phyloP scores from a whole-genome alignment of 768 basidiomycete species.

The Mycena vitilis region DNA sequence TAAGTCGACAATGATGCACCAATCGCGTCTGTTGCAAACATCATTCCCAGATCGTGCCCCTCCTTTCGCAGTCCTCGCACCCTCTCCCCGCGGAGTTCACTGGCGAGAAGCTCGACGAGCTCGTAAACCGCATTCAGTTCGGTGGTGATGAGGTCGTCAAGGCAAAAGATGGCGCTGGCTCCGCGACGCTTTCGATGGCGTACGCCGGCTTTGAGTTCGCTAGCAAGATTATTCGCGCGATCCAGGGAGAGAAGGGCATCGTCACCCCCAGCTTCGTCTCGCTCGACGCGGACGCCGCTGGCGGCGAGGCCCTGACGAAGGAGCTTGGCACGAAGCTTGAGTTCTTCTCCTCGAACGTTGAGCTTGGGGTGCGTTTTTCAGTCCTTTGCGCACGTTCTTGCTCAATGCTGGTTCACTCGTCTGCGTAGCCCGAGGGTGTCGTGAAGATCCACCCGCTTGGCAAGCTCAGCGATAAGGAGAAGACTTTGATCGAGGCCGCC shows the following conservation, averaged over 20 bases:
- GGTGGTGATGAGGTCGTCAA: conserved; percentile 99
- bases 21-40: background rate
- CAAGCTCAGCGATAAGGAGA: conserved; percentile 75
- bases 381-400: background rate
- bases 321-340: conserved; percentile 82
- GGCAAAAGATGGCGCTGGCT: conserved; percentile 95
- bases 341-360: conserved; percentile 90
- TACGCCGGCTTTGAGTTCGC: conserved; percentile 95
- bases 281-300: conserved; percentile 75
- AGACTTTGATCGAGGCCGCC: conserved; percentile 80
- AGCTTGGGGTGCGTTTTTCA: conserved; percentile 81
- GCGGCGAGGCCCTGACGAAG: conserved; percentile 78
- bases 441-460: conserved; percentile 87
- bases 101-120: conserved; percentile 61
- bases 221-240: conserved; percentile 81
- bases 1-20: conserved; percentile 46
- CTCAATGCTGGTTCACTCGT: conserved; percentile 21
- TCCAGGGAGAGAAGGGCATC: conserved; percentile 90
- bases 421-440: conserved; percentile 77
- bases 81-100: conserved; percentile 71
- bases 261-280: conserved; percentile 88
- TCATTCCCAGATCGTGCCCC: conserved; percentile 80
- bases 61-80: conserved; percentile 90
- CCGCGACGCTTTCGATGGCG: conserved; percentile 97
- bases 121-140: conserved; percentile 91